Conservation (phyloP, 306 rosid species). For the Acacia melanoxylon region DNA sequence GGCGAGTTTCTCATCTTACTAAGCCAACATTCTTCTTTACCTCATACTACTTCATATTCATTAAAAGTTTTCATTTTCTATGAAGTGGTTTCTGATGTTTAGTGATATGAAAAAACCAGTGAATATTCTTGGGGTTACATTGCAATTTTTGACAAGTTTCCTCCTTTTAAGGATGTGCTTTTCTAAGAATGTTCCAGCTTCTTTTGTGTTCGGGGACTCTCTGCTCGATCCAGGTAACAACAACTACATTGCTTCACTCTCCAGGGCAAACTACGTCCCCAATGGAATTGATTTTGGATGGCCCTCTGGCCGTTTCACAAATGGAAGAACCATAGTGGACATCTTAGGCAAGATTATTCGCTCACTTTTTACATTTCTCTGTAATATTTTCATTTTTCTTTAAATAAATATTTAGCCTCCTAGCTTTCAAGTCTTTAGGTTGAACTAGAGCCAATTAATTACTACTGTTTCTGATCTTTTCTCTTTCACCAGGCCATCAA, state of each 20-base stretch:
- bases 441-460: not conserved
- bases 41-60: not conserved
- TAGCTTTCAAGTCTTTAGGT: not conserved
- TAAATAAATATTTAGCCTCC: not conserved
- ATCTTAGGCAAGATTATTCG: conserved; percentile 49
- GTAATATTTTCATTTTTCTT: not conserved
- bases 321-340: conserved; percentile 68
- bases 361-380: not conserved
- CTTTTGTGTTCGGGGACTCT: conserved; percentile 77
- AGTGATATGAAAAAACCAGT: not conserved
- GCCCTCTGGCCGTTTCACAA: conserved; percentile 68
- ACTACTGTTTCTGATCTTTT: not conserved
- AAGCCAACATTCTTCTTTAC: not conserved
- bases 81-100: conserved; percentile 21
- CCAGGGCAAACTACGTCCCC: conserved; percentile 55
- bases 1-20: not conserved
- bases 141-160: conserved; percentile 13
- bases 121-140: not conserved
- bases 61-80: conserved; percentile 7
- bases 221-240: conserved; percentile 74
- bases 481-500: conserved; percentile 44
- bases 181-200: conserved; percentile 42
- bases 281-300: conserved; percentile 68
- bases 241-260: conserved; percentile 57
- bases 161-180: conserved; percentile 29